Percentiles rank a stretch among this genome's conserved stretches.
phyloP scores from a whole-genome alignment of 257 asterid species.

The Primulina tabacum region DNA sequence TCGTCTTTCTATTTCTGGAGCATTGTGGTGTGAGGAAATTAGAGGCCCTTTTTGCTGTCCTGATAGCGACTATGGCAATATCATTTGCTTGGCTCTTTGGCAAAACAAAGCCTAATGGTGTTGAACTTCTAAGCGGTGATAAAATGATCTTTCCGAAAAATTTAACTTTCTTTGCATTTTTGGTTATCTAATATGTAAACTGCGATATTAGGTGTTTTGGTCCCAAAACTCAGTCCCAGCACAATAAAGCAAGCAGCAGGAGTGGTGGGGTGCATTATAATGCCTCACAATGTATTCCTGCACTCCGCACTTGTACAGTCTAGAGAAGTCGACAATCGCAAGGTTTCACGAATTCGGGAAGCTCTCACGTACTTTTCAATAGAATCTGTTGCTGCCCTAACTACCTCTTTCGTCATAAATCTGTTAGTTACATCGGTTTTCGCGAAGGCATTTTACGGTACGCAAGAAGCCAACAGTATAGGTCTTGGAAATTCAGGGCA shows the following conservation, averaged over 20 bases:
- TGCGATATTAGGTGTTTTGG: conserved; percentile 47
- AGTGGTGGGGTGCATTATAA: conserved; percentile 75
- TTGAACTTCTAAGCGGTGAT: conserved; percentile 65
- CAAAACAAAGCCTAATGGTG: conserved; percentile 65
- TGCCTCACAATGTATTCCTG: conserved; percentile 80
- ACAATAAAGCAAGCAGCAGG: conserved; percentile 77
- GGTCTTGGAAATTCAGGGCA: conserved; percentile 79
- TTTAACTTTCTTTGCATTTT: too few species aligned
- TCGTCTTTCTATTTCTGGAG: conserved; percentile 68
- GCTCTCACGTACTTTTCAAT: conserved; percentile 75
- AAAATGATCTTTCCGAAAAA: background rate
- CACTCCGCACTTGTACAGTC: conserved; percentile 87
- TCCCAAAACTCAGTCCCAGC: conserved; percentile 68
- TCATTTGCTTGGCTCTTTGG: conserved; percentile 88
- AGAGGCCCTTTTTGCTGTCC: conserved; percentile 77
- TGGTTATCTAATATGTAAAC: background rate
- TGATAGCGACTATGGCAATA: conserved; percentile 67
- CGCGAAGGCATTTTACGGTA: conserved; percentile 72
- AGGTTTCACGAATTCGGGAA: conserved; percentile 53
- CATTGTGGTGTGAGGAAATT: conserved; percentile 73
- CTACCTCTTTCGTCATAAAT: conserved; percentile 64
- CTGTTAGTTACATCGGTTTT: conserved; percentile 69
- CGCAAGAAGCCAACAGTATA: conserved; percentile 50
- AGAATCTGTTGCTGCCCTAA: conserved; percentile 63
- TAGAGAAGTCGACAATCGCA: conserved; percentile 53